These are phyloP conservation scores for Melampsora americana DNA, from an alignment of 1,284 basidiomycete genomes.

Conservation along the genomic window DNA sequence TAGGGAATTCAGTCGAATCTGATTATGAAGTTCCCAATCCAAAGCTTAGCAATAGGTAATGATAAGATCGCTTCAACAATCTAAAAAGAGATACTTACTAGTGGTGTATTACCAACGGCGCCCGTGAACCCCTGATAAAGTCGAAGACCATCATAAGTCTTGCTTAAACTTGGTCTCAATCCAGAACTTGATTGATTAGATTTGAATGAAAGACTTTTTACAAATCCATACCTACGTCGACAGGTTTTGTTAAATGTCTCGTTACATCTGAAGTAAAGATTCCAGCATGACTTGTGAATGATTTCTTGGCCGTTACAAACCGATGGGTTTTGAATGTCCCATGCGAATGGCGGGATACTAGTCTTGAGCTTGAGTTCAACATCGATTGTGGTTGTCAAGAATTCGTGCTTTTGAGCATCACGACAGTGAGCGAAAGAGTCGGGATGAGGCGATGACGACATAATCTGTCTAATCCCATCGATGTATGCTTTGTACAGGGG, in stretches of 20 bases:
- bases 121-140: conserved; percentile 35
- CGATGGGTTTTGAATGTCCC: too few species aligned
- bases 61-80: too few species aligned
- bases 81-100: background rate
- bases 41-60: background rate
- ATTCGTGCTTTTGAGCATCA: too few species aligned
- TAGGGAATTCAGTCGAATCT: conserved; percentile 58
- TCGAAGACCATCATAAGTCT: background rate
- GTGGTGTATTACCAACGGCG: conserved; percentile 36
- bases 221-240: background rate
- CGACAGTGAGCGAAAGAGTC: too few species aligned
- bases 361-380: too few species aligned
- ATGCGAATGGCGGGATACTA: too few species aligned
- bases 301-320: too few species aligned
- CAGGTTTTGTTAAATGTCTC: background rate
- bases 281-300: too few species aligned
- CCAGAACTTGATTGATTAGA: background rate
- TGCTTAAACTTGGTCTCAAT: background rate
- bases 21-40: conserved; percentile 58
- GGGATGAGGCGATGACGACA: too few species aligned
- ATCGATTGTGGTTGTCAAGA: too few species aligned
- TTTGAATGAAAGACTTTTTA: background rate
- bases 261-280: background rate
- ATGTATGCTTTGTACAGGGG: too few species aligned
- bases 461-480: too few species aligned